Evolutionary conservation across 129 eudicot species (phyloP).

Genomic region (Erigeron canadensis): DNA sequence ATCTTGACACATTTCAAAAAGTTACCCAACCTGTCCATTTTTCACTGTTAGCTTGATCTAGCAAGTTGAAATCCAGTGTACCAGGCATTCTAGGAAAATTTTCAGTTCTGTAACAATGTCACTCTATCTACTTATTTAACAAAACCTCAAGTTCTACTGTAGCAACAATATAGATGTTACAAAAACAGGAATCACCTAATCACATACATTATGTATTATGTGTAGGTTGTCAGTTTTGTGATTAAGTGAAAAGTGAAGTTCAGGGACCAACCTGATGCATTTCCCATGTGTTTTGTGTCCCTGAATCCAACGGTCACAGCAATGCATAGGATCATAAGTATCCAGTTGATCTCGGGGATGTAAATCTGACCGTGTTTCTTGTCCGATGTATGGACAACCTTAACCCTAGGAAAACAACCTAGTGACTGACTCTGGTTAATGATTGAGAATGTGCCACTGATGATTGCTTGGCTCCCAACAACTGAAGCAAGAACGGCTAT

Average conservation of each 20-base stretch:
- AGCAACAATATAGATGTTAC: no score
- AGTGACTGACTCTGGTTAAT: constrained; percentile 85
- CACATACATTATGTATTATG: no score
- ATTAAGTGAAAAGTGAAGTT: constrained; percentile 1
- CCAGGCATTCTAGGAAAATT: no score
- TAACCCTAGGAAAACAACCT: constrained; percentile 83
- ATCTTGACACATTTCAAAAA: no score
- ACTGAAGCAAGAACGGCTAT: constrained; percentile 87
- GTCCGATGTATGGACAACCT: constrained; percentile 78
- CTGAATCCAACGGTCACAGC: constrained; percentile 73
- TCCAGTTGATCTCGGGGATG: constrained; percentile 85
- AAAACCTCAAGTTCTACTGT: no score
- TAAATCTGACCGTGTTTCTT: constrained; percentile 79
- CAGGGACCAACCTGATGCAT: constrained; percentile 58
- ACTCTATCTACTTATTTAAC: no score
- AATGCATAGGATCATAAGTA: constrained; percentile 68
- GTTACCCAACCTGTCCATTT: no score
- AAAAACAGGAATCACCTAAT: no score
- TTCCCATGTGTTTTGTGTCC: constrained; percentile 58
- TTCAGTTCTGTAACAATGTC: no score
- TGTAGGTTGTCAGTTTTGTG: no score
- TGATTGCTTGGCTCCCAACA: constrained; percentile 90
- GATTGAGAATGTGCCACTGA: constrained; percentile 89
- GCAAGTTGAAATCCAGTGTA: no score
- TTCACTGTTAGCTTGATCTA: no score